phyloP scores from a whole-genome alignment of 257 asterid genomes.

The Nicotiana paniculata region DNA sequence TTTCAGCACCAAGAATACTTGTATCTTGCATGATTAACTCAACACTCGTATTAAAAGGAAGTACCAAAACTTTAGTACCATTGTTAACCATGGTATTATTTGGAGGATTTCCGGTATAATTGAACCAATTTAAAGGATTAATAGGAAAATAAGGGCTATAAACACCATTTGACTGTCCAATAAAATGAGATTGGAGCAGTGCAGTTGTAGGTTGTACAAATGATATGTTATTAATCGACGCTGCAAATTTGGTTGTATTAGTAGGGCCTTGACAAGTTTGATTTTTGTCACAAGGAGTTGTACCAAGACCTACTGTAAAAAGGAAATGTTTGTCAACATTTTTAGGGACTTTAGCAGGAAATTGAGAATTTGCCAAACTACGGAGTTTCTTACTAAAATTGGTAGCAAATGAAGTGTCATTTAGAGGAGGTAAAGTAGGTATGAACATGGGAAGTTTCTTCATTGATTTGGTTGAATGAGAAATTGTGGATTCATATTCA shows the following conservation, averaged over 20 bases:
- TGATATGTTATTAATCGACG: slow-evolving; percentile 39
- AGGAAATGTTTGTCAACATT: slow-evolving; percentile 26
- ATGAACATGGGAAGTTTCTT: slow-evolving; percentile 29
- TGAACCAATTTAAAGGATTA: slow-evolving; percentile 38
- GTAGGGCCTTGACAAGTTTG: slow-evolving; percentile 51
- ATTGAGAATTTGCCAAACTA: slow-evolving; percentile 37
- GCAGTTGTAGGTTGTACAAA: slow-evolving; percentile 39
- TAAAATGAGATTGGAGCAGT: not conserved
- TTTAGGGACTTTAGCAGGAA: slow-evolving; percentile 49
- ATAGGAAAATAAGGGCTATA: slow-evolving; percentile 39
- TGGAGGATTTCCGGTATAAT: slow-evolving; percentile 47
- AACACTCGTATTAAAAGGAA: slow-evolving; percentile 38
- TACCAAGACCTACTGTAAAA: slow-evolving; percentile 19
- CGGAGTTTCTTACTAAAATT: slow-evolving; percentile 28
- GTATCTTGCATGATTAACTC: not conserved
- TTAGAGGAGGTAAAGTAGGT: slow-evolving; percentile 39
- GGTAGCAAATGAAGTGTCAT: slow-evolving; percentile 38
- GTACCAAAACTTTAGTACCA: slow-evolving; percentile 37
- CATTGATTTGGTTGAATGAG: not conserved
- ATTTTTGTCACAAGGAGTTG: slow-evolving; percentile 38
- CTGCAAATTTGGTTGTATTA: slow-evolving; percentile 35
- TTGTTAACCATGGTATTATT: slow-evolving; percentile 41
- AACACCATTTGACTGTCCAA: slow-evolving; percentile 27
- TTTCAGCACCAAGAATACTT: not conserved
- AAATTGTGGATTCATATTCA: slow-evolving; percentile 27